Percentiles rank a stretch among this genome's conserved stretches.
These are phyloP conservation scores for Cyanophora paradoxa DNA, from an alignment of 78 protist species.

Conservation along the genomic window DNA sequence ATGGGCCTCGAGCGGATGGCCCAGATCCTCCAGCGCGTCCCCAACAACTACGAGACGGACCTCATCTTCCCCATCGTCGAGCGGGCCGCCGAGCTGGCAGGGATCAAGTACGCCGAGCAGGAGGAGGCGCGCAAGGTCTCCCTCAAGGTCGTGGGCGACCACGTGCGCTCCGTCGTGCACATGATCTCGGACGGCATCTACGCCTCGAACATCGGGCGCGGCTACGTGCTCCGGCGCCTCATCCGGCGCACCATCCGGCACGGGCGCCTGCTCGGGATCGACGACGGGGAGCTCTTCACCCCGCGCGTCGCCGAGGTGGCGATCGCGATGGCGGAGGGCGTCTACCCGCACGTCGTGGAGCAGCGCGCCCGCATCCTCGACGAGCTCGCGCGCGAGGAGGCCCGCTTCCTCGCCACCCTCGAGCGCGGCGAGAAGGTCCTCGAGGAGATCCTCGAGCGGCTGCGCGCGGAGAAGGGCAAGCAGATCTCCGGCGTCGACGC, in stretches of 20 bases:
- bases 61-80: neutral
- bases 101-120: neutral
- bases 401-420: neutral
- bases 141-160: conserved; percentile 55
- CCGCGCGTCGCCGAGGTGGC: too few species aligned
- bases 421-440: neutral
- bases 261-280: conserved; percentile 27
- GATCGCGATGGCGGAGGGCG: too few species aligned
- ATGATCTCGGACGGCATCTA: conserved; percentile 59
- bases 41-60: conserved; percentile 7
- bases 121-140: neutral
- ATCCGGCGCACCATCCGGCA: conserved; percentile 43
- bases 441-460: too few species aligned
- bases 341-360: too few species aligned
- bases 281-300: neutral
- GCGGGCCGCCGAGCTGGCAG: neutral
- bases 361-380: too few species aligned
- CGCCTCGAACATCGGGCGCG: conserved; percentile 52
- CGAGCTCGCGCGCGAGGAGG: neutral
- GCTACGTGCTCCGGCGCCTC: conserved; percentile 57
- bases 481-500: neutral
- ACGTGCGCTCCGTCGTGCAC: conserved; percentile 35
- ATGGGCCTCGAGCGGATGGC: conserved; percentile 79
- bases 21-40: conserved; percentile 41
- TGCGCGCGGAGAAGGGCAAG: too few species aligned